Evolutionary conservation across 2,329 filamentous ascomycete species (phyloP).

Genomic region (Nemania abortiva): DNA sequence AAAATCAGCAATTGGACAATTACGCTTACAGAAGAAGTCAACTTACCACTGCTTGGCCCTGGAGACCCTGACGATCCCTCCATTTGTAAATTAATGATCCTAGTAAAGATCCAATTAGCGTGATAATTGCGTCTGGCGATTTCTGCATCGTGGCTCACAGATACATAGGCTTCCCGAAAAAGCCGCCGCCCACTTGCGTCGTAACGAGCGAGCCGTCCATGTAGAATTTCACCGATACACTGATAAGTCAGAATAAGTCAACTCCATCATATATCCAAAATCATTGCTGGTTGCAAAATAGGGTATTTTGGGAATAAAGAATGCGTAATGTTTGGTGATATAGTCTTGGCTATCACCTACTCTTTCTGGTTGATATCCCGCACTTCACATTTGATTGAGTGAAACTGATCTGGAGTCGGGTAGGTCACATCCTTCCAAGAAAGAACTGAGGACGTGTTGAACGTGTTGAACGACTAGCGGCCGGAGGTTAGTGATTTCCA

Average conservation of each 20-base stretch:
- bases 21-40: not conserved
- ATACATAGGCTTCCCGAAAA: conserved; percentile 61
- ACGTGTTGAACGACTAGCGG: conserved; percentile 62
- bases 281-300: not conserved
- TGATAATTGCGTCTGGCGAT: not conserved
- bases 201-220: conserved; percentile 63
- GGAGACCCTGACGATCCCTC: conserved; percentile 59
- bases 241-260: conserved; percentile 19
- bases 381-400: conserved; percentile 64
- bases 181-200: conserved; percentile 63
- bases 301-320: too few relatives aligned
- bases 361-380: conserved; percentile 64
- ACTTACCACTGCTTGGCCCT: conserved; percentile 52
- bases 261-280: not conserved
- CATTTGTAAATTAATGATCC: conserved; percentile 62
- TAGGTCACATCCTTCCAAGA: conserved; percentile 63
- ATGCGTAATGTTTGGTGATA: not conserved
- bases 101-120: conserved; percentile 35
- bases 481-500: conserved; percentile 3
- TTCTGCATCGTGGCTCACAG: conserved; percentile 48
- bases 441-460: conserved; percentile 57
- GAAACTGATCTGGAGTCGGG: conserved; percentile 59
- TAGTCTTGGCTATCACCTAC: conserved; percentile 22
- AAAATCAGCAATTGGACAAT: conserved; percentile 12
- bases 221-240: conserved; percentile 65